Evolutionary conservation across 2,329 filamentous ascomycete genomes (phyloP).

Genomic region (Penicillium capsulatum): DNA sequence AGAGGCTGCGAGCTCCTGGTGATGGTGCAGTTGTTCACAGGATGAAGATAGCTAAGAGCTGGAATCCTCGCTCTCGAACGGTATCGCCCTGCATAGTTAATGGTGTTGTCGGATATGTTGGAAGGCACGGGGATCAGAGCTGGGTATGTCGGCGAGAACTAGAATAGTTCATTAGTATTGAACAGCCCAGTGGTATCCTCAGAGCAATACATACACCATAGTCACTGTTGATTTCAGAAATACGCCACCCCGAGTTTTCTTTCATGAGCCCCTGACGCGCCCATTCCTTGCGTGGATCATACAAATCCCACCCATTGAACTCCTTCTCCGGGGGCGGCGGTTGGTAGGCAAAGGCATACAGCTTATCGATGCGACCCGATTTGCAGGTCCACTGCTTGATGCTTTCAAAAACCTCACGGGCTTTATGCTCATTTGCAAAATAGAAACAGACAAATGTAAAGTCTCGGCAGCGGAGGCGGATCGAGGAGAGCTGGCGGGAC

Average conservation of each 20-base stretch:
- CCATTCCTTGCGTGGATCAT: slow-evolving; percentile 82
- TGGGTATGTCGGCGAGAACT: slow-evolving; percentile 91
- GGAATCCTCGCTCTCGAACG: slow-evolving; percentile 86
- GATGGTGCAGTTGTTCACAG: slow-evolving; percentile 93
- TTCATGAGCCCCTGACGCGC: slow-evolving; percentile 79
- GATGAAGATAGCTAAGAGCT: slow-evolving; percentile 88
- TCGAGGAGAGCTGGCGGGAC: slow-evolving; percentile 69
- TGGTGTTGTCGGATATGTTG: slow-evolving; percentile 89
- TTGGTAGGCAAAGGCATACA: slow-evolving; percentile 85
- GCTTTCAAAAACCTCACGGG: slow-evolving; percentile 81
- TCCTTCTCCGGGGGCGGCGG: slow-evolving; percentile 68
- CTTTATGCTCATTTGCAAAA: slow-evolving; percentile 68
- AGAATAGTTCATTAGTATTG: slow-evolving; percentile 13
- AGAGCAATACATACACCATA: slow-evolving; percentile 54
- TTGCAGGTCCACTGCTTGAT: slow-evolving; percentile 78
- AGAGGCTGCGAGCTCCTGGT: slow-evolving; percentile 90
- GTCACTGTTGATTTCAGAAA: slow-evolving; percentile 84
- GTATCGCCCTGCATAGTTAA: slow-evolving; percentile 88
- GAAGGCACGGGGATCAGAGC: slow-evolving; percentile 77
- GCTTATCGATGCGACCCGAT: slow-evolving; percentile 75
- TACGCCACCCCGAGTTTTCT: slow-evolving; percentile 79
- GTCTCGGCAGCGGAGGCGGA: slow-evolving; percentile 85
- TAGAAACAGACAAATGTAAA: slow-evolving; percentile 93
- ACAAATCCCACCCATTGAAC: slow-evolving; percentile 76
- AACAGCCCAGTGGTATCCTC: background rate